Conservation (phyloP, 2,329 filamentous ascomycete genomes). For the Raffaelea arxii region DNA sequence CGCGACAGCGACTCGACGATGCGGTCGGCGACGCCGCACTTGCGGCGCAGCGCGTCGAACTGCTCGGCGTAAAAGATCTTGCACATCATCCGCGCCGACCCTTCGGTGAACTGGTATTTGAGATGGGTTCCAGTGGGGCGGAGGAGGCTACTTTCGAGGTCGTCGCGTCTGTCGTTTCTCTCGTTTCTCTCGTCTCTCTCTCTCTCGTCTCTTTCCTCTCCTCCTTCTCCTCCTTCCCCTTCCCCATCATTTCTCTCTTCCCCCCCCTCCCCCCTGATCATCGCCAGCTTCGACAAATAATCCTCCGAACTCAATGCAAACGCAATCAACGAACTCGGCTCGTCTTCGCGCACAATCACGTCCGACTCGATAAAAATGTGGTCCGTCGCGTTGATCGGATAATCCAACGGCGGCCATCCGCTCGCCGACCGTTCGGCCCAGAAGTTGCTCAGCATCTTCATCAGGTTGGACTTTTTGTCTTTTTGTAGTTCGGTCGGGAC, state of each 20-base stretch:
- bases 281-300: slow-evolving; percentile 69
- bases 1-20: slow-evolving; percentile 92
- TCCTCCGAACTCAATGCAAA: slow-evolving; percentile 83
- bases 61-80: slow-evolving; percentile 99
- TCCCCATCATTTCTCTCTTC: neutral
- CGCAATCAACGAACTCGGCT: slow-evolving; percentile 91
- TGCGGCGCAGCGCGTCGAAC: slow-evolving; percentile 86
- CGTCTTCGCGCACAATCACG: slow-evolving; percentile 93
- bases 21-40: slow-evolving; percentile 86
- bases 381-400: slow-evolving; percentile 77
- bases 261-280: slow-evolving; percentile 44
- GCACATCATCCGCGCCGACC: slow-evolving; percentile 89
- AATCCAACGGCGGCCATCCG: slow-evolving; percentile 86
- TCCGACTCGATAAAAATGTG: slow-evolving; percentile 97
- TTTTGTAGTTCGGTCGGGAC: slow-evolving; percentile 70
- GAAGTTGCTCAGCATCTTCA: slow-evolving; percentile 95
- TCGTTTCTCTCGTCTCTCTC: neutral
- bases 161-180: too few relatives aligned
- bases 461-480: slow-evolving; percentile 83
- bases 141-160: slow-evolving; percentile 77
- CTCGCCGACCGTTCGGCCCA: slow-evolving; percentile 97
- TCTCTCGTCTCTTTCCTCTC: neutral
- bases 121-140: slow-evolving; percentile 83
- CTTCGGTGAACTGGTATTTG: slow-evolving; percentile 91
- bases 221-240: neutral